These are phyloP conservation scores for Biscogniauxia marginata DNA, from an alignment of 2,329 filamentous ascomycete species.

Conservation along the genomic window DNA sequence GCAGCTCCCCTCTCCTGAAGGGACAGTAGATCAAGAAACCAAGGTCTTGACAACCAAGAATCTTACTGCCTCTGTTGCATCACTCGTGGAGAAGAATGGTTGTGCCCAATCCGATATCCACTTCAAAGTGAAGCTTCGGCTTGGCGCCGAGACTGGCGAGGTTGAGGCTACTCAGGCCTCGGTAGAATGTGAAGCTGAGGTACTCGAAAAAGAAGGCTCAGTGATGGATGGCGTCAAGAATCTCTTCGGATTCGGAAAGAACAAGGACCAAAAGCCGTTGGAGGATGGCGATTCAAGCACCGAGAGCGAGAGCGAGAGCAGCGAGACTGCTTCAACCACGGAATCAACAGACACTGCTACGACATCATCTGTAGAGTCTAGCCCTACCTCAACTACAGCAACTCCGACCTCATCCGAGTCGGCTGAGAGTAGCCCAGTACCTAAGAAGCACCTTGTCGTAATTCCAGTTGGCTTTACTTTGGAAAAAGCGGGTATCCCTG, in stretches of 20 bases:
- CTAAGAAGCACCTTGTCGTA: slow-evolving; percentile 58
- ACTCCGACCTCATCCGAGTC: slow-evolving; percentile 40
- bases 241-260: slow-evolving; percentile 89
- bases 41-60: slow-evolving; percentile 75
- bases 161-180: slow-evolving; percentile 74
- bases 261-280: slow-evolving; percentile 79
- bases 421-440: slow-evolving; percentile 50
- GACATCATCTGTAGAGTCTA: slow-evolving; percentile 41
- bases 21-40: slow-evolving; percentile 57
- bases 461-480: slow-evolving; percentile 52
- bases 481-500: slow-evolving; percentile 49
- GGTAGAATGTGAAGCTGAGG: slow-evolving; percentile 82
- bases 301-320: slow-evolving; percentile 46
- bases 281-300: slow-evolving; percentile 57
- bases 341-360: slow-evolving; percentile 43
- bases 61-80: slow-evolving; percentile 76
- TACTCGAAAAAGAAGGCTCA: slow-evolving; percentile 64
- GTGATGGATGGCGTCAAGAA: slow-evolving; percentile 95
- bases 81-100: slow-evolving; percentile 74
- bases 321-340: slow-evolving; percentile 39
- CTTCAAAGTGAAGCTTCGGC: slow-evolving; percentile 73
- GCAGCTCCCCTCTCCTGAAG: slow-evolving; percentile 52
- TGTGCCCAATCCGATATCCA: slow-evolving; percentile 75
- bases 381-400: slow-evolving; percentile 34
- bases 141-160: slow-evolving; percentile 72